Percentiles rank a stretch among this genome's conserved stretches.
phyloP scores from a whole-genome alignment of 352 stramenopile genomes.

The Phytopythium delawarense region DNA sequence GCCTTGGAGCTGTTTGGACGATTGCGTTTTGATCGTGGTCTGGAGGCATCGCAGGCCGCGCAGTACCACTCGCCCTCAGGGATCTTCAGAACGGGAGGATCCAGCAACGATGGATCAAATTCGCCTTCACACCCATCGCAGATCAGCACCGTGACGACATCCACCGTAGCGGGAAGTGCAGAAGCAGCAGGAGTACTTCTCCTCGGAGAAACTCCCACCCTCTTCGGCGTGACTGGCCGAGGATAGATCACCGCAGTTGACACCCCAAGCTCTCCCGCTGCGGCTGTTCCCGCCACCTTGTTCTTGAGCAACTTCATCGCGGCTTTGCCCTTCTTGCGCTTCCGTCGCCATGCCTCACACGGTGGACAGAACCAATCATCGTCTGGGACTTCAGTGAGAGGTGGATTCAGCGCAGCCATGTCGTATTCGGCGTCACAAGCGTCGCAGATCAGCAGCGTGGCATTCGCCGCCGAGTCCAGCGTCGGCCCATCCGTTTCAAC shows the following conservation, averaged over 20 bases:
- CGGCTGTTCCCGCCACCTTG: conserved; percentile 5
- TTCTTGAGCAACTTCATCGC: conserved; percentile 7
- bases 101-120: conserved; percentile 44
- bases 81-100: conserved; percentile 37
- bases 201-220: neutral
- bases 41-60: conserved; percentile 11
- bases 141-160: conserved; percentile 44
- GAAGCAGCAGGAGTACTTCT: neutral
- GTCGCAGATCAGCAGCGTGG: conserved; percentile 32
- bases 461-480: neutral
- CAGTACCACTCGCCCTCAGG: conserved; percentile 58
- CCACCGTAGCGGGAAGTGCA: neutral
- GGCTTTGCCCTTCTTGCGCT: conserved; percentile 1
- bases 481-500: neutral
- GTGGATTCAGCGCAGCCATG: conserved; percentile 18
- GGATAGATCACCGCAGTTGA: neutral
- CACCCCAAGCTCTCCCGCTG: neutral
- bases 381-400: conserved; percentile 16
- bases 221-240: neutral
- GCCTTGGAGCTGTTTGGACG: conserved; percentile 4
- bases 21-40: conserved; percentile 1
- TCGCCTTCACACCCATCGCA: conserved; percentile 72
- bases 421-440: conserved; percentile 30
- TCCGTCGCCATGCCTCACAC: conserved; percentile 10
- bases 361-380: conserved; percentile 39